Evolutionary conservation across 768 basidiomycete genomes (phyloP).

Genomic region (Leccinellum albellum): DNA sequence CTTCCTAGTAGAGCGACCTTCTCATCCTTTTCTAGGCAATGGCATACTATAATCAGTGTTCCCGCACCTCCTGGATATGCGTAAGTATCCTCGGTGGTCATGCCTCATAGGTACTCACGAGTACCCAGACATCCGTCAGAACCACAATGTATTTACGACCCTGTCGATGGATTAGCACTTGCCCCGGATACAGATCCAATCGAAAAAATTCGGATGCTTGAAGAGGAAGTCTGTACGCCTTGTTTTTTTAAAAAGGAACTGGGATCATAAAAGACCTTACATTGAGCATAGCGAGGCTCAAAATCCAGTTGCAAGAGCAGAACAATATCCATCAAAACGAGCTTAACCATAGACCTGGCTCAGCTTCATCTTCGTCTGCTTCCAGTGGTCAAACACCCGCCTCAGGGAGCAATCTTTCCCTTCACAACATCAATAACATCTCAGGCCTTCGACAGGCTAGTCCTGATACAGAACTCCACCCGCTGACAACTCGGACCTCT

Average conservation of each 20-base stretch:
- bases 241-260: not conserved
- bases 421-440: conserved; percentile 1
- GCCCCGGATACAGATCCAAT: conserved; percentile 76
- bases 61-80: conserved; percentile 83
- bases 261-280: conserved; percentile 9
- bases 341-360: conserved; percentile 18
- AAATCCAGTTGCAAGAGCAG: conserved; percentile 56
- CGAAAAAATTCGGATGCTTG: conserved; percentile 72
- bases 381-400: conserved; percentile 13
- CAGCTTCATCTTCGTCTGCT: conserved; percentile 20
- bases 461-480: conserved; percentile 49
- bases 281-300: conserved; percentile 51
- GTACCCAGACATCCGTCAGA: conserved; percentile 71
- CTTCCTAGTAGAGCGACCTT: not conserved
- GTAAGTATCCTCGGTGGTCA: conserved; percentile 40
- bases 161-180: conserved; percentile 74
- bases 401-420: conserved; percentile 2
- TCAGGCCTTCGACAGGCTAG: conserved; percentile 38
- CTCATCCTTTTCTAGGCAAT: conserved; percentile 49
- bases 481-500: conserved; percentile 35
- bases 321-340: conserved; percentile 30
- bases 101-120: conserved; percentile 2
- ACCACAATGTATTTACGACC: conserved; percentile 83
- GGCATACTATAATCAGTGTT: conserved; percentile 78
- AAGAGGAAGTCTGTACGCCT: conserved; percentile 68